These are phyloP conservation scores for Lentinula sp. DNA, from an alignment of 768 basidiomycete species.

Conservation along the genomic window DNA sequence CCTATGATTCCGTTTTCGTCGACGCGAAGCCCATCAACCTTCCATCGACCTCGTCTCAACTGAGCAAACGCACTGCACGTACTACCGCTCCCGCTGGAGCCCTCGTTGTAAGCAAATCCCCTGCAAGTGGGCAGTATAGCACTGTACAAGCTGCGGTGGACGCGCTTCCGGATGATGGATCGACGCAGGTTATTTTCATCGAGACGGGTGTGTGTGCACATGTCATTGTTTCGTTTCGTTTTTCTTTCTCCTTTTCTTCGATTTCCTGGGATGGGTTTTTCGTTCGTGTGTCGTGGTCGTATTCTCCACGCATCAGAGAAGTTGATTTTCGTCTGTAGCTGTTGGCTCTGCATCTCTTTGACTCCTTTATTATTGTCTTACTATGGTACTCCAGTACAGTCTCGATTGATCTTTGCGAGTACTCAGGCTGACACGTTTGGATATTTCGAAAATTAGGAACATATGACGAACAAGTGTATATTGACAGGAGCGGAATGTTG, in stretches of 20 bases:
- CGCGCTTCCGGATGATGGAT: constrained; percentile 14
- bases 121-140: constrained; percentile 13
- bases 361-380: no score
- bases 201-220: constrained; percentile 10
- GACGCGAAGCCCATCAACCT: background rate
- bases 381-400: no score
- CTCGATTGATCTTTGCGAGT: background rate
- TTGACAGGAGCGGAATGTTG: constrained; percentile 10
- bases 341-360: no score
- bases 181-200: constrained; percentile 15
- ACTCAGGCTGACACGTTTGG: background rate
- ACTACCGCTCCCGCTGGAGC: constrained; percentile 16
- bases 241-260: no score
- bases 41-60: background rate
- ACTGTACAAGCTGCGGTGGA: constrained; percentile 17
- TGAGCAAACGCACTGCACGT: constrained; percentile 12
- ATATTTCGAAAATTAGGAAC: constrained; percentile 8
- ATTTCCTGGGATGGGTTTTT: no score
- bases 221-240: no score
- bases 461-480: constrained; percentile 16
- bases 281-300: no score
- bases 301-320: no score
- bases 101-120: constrained; percentile 11
- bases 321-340: no score
- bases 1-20: background rate